Conservation (phyloP, 1,284 basidiomycete genomes). For the Coniophora puteana region DNA sequence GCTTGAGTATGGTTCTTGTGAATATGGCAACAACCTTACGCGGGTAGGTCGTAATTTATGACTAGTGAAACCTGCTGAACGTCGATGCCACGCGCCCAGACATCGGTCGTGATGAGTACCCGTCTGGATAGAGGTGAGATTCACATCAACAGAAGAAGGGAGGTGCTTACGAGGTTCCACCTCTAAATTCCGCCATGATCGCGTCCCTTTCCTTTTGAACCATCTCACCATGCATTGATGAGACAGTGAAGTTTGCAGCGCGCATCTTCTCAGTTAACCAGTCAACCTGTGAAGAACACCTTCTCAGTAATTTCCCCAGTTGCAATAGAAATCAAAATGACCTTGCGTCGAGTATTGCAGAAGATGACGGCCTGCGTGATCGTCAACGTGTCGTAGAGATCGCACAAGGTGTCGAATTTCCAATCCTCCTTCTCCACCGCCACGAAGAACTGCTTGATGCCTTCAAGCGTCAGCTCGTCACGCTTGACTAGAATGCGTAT, state of each 20-base stretch:
- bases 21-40: constrained; percentile 42
- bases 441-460: constrained; percentile 99
- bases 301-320: constrained; percentile 12
- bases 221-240: constrained; percentile 99
- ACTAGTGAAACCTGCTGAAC: constrained; percentile 98
- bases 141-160: constrained; percentile 7
- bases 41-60: constrained; percentile 96
- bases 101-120: constrained; percentile 95
- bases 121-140: constrained; percentile 47
- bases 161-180: constrained; percentile 77
- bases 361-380: constrained; percentile 99
- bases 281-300: constrained; percentile 67
- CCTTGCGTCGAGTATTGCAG: constrained; percentile 98
- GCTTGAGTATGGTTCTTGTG: constrained; percentile 15
- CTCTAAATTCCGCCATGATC: constrained; percentile 98
- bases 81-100: constrained; percentile 98
- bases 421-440: constrained; percentile 99
- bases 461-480: constrained; percentile 98
- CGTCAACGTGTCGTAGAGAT: constrained; percentile 97
- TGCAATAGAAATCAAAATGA: constrained; percentile 25
- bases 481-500: constrained; percentile 99
- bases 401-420: constrained; percentile 99
- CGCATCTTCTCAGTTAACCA: constrained; percentile 99
- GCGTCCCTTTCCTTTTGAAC: constrained; percentile 97
- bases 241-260: constrained; percentile 94